A percentile compares a stretch with the other conserved stretches of the same genome.
phyloP scores from a whole-genome alignment of 108 stramenopile genomes.

The Cyclotella baltica region DNA sequence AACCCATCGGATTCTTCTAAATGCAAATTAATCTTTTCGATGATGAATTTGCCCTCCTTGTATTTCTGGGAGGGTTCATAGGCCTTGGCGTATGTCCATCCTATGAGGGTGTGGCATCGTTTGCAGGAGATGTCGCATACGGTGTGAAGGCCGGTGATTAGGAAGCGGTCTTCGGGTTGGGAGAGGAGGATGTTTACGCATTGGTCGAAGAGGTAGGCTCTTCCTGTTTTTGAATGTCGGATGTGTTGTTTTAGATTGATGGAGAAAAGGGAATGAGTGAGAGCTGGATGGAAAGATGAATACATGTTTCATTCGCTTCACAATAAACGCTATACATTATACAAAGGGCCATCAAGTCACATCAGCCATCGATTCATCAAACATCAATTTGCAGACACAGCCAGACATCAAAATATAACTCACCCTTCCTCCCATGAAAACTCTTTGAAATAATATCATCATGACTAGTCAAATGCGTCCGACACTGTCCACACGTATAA shows the following conservation, averaged over 20 bases:
- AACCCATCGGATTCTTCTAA: conserved; percentile 78
- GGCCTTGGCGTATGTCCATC: conserved; percentile 95
- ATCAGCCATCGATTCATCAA: no score
- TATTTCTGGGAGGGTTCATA: conserved; percentile 91
- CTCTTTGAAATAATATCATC: conserved; percentile 95
- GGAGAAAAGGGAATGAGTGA: neutral
- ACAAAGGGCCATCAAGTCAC: no score
- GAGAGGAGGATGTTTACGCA: conserved; percentile 87
- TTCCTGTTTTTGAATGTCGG: conserved; percentile 50
- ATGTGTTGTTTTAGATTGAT: no score
- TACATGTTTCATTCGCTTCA: neutral
- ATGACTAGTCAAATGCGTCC: conserved; percentile 92
- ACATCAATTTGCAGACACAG: neutral
- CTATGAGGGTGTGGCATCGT: conserved; percentile 86
- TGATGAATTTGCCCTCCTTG: conserved; percentile 95
- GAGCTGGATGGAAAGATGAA: neutral
- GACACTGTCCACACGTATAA: conserved; percentile 88
- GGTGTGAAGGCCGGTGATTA: conserved; percentile 95
- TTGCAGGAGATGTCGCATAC: conserved; percentile 93
- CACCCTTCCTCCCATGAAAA: conserved; percentile 94
- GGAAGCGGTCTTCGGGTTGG: conserved; percentile 80
- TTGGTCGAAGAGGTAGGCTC: conserved; percentile 91
- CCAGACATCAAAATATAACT: conserved; percentile 23
- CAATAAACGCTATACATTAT: no score
- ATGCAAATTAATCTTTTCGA: conserved; percentile 89